Base-by-base conservation (phyloP, 2,329 filamentous ascomycete species). In the Domatiomyces globalis region DNA sequence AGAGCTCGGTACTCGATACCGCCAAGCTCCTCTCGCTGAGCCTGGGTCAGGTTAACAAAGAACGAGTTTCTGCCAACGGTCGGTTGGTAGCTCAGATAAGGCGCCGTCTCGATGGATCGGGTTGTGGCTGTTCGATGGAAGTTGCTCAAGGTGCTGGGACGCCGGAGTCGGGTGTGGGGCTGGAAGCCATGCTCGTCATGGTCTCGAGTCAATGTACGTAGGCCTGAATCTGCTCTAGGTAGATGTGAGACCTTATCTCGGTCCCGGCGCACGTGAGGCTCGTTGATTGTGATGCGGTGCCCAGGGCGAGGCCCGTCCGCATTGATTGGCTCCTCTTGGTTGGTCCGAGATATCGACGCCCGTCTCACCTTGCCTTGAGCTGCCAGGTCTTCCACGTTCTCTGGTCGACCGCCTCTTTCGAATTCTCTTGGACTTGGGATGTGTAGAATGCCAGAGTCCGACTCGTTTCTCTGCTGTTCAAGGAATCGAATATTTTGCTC, bases 1-100 rank as follows among this genome's bases (percentile, higher is more conserved):
- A 98, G 67, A 0, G 90, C 86, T 5, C 92, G 83, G 63, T 98
- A 98, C 66, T 98, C 92, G 56, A 98, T 95, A 18, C 92, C 92
- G 9, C 92, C 92, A 2, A 98, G 71, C 67, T 98, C 92, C 64
- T 98, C 89, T 58, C 92, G 80, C 67, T 98, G 88, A 57, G 92
- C 87, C 59, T 94, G 84, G 0, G 84, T 86, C 57, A 98, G 68
- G 59, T 89, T 87, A 10, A 92, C 77, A 63, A 96, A 98, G 39
- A 86, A 84, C 9, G 90, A 96, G 66, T 98, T 98, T 56, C 92
- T 81, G 20, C 85, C 90, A 50, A 95, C 78, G 0, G 92, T 98
- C 1, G 92, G 87, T 54, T 89, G 83, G 78, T 87, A 96, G 66
- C 87, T 95, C 49, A 98, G 77, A 66, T 98, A 98, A 0, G 92